Evolutionary conservation across 129 eudicot genomes (phyloP).

Genomic region (Daucus carota): DH1_v3.0 NC_030388.2:967501-968000

Average conservation of each 20-base stretch:
- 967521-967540: background rate
- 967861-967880: background rate
- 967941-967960: background rate
- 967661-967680: background rate
- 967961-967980: too few species aligned
- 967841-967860: background rate
- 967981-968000: too few species aligned
- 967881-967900: background rate
- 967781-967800: background rate
- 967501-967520: background rate
- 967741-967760: background rate
- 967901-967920: background rate
- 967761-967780: background rate
- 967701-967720: background rate
- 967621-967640: background rate
- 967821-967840: background rate
- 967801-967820: background rate
- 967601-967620: background rate
- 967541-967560: too few species aligned
- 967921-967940: background rate
- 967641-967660: background rate
- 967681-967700: background rate
- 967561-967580: slow-evolving; percentile 60
- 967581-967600: slow-evolving; percentile 16
- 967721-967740: background rate